These are phyloP conservation scores for Protea cynaroides DNA, from an alignment of 164 flowering plant species.

Conservation along the genomic window DNA sequence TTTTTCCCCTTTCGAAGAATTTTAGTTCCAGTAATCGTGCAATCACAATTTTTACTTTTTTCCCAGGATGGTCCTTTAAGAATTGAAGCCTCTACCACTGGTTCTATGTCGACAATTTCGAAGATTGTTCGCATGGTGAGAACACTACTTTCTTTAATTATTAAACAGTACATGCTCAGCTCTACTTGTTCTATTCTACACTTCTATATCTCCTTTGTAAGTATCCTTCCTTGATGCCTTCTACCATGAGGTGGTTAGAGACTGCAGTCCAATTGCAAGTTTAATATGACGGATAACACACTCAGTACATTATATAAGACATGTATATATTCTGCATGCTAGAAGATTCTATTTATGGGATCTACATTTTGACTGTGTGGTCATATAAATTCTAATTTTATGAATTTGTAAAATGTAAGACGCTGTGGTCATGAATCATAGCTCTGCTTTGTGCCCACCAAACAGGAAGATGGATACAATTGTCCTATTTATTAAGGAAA, in stretches of 20 bases:
- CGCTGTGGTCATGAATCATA: too few species aligned
- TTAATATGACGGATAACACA: neutral
- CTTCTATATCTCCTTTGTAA: neutral
- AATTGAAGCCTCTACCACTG: slow-evolving; percentile 78
- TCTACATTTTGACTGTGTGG: neutral
- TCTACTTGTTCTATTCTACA: neutral
- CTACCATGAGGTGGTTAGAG: too few species aligned
- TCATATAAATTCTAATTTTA: too few species aligned
- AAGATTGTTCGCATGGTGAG: slow-evolving; percentile 88
- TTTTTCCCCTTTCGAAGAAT: neutral
- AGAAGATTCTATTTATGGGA: neutral
- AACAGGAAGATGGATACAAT: too few species aligned
- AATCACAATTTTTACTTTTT: slow-evolving; percentile 7
- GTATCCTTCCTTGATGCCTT: too few species aligned
- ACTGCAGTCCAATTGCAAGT: too few species aligned
- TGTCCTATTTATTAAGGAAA: too few species aligned
- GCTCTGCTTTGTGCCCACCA: too few species aligned
- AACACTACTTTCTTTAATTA: slow-evolving; percentile 3
- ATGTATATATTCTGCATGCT: neutral
- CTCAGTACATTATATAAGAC: neutral
- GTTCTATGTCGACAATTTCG: slow-evolving; percentile 83
- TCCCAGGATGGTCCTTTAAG: slow-evolving; percentile 92
- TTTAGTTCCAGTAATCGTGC: neutral
- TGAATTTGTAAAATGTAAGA: too few species aligned
- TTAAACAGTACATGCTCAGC: neutral